A percentile compares a stretch with the other conserved stretches of the same genome.
phyloP scores from a whole-genome alignment of 129 eudicot genomes.

The Rutidosis leptorrhynchoides region DNA sequence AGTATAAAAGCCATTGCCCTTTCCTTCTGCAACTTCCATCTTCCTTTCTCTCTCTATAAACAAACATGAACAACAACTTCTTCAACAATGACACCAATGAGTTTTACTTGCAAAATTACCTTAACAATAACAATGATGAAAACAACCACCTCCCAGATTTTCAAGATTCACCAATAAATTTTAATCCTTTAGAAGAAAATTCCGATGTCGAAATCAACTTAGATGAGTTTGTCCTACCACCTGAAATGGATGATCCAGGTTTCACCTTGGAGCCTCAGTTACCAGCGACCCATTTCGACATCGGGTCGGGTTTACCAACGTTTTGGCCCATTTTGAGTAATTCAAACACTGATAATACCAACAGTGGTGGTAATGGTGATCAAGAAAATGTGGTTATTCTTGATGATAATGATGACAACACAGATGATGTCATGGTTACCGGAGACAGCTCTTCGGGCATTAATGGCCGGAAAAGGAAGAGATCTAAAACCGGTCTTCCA shows the following conservation, averaged over 20 bases:
- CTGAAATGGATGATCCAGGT: constrained; percentile 40
- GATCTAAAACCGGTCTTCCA: constrained; percentile 58
- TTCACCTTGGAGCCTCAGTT: constrained; percentile 38
- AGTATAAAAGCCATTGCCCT: constrained; percentile 19
- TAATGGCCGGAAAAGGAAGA: constrained; percentile 20
- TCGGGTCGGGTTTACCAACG: constrained; percentile 36
- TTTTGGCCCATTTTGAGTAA: constrained; percentile 57
- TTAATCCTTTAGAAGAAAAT: constrained; percentile 31
- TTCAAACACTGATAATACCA: constrained; percentile 16
- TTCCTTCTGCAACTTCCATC: constrained; percentile 23
- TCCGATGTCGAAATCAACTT: constrained; percentile 42
- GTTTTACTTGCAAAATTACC: not conserved
- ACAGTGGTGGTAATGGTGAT: not conserved
- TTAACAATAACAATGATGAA: constrained; percentile 22
- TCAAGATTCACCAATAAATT: constrained; percentile 27
- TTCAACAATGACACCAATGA: constrained; percentile 4
- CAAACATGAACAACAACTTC: constrained; percentile 21
- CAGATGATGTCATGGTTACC: constrained; percentile 41
- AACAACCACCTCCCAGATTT: constrained; percentile 8
- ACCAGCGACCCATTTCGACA: constrained; percentile 34
- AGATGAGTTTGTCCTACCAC: constrained; percentile 36
- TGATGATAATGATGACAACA: constrained; percentile 44
- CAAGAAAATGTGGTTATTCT: constrained; percentile 32
- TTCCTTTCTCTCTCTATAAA: constrained; percentile 7
- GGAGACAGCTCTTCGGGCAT: constrained; percentile 1